phyloP scores from a whole-genome alignment of 495 filamentous ascomycete genomes.

The Penicillium canariense region DNA sequence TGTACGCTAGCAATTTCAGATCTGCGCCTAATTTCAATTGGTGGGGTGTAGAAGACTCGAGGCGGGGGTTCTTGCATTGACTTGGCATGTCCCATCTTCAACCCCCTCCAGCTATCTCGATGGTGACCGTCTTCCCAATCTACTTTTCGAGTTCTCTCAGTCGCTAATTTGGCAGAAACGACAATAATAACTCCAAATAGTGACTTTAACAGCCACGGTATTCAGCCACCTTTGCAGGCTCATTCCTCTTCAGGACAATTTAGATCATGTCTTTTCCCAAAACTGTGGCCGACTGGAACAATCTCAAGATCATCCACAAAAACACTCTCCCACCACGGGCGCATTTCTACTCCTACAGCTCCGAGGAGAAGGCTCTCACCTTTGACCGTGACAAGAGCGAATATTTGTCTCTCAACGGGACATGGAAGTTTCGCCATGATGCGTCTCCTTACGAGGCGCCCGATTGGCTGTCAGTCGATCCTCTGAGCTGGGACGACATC shows the following conservation, averaged over 20 bases:
- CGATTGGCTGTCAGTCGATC: constrained; percentile 29
- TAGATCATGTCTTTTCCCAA: constrained; percentile 14
- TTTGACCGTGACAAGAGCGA: constrained; percentile 10
- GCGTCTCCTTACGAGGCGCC: constrained; percentile 49
- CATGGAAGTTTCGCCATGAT: constrained; percentile 57
- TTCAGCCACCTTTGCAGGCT: neutral
- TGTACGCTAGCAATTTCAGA: too few relatives aligned
- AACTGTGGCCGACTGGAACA: constrained; percentile 54
- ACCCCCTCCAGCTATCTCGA: neutral
- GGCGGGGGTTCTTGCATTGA: neutral
- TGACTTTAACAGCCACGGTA: neutral
- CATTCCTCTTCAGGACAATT: neutral
- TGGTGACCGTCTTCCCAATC: neutral
- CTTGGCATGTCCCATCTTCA: neutral
- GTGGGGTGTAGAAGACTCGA: neutral
- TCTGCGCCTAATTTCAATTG: neutral
- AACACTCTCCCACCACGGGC: constrained; percentile 59
- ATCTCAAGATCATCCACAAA: constrained; percentile 56
- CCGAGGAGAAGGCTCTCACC: constrained; percentile 8
- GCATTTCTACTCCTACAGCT: constrained; percentile 50
- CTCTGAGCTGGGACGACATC: constrained; percentile 46
- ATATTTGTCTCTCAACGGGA: constrained; percentile 46
- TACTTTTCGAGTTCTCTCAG: too few relatives aligned
- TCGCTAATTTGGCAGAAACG: too few relatives aligned
- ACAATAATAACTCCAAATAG: neutral